phyloP scores from a whole-genome alignment of 345 rosid genomes.

The Citrus australasica region DNA sequence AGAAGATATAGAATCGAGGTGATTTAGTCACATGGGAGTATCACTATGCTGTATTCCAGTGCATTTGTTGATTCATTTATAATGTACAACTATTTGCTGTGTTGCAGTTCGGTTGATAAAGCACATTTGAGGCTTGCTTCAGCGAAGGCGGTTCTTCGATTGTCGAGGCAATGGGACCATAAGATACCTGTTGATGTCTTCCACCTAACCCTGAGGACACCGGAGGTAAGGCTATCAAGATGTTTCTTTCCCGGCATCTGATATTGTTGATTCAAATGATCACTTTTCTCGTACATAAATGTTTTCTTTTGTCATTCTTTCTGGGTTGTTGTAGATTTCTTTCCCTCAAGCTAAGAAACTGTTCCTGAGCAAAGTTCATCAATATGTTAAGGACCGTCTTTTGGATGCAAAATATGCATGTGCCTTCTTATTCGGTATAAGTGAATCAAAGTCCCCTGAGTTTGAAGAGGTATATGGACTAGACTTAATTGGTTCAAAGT shows the following conservation, averaged over 20 bases:
- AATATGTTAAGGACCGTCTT: slow-evolving; percentile 79
- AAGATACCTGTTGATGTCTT: slow-evolving; percentile 78
- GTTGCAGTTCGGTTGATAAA: slow-evolving; percentile 76
- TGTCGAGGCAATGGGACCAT: slow-evolving; percentile 87
- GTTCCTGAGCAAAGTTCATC: slow-evolving; percentile 84
- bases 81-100: slow-evolving; percentile 15
- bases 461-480: slow-evolving; percentile 64
- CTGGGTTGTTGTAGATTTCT: slow-evolving; percentile 53
- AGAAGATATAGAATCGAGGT: slow-evolving; percentile 80
- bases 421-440: slow-evolving; percentile 59
- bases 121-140: slow-evolving; percentile 91
- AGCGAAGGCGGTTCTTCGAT: slow-evolving; percentile 91
- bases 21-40: background rate
- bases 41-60: background rate
- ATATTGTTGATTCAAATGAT: slow-evolving; percentile 13
- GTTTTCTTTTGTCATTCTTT: background rate
- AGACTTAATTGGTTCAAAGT: slow-evolving; percentile 26
- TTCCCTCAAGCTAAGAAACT: slow-evolving; percentile 73
- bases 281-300: background rate
- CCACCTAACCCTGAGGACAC: slow-evolving; percentile 61
- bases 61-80: background rate
- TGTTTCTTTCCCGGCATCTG: background rate
- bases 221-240: slow-evolving; percentile 55
- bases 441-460: slow-evolving; percentile 44
- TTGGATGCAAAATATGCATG: slow-evolving; percentile 87